phyloP scores from a whole-genome alignment of 805 yeast species.

The Lachancea lanzarotensis region DNA sequence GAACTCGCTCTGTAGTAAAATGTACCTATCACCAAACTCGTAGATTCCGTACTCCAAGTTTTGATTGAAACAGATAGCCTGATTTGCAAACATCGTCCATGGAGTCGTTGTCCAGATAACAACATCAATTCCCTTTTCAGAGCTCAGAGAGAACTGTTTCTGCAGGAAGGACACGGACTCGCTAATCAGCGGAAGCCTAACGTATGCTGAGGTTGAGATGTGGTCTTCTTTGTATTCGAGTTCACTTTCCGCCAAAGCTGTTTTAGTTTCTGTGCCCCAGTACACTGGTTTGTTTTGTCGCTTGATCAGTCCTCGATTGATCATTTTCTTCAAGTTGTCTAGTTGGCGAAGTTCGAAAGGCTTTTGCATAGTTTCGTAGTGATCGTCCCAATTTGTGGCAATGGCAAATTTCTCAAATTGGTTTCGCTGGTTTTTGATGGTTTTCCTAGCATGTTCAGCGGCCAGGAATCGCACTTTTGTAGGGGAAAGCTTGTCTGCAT shows the following conservation, averaged over 20 bases:
- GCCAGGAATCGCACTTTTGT: conserved; percentile 63
- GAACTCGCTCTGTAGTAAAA: conserved; percentile 55
- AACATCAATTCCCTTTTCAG: conserved; percentile 24
- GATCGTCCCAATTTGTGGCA: conserved; percentile 72
- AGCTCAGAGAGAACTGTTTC: neutral
- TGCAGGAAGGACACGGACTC: conserved; percentile 16
- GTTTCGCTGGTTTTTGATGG: conserved; percentile 56
- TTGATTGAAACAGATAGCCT: conserved; percentile 69
- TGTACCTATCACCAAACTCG: conserved; percentile 33
- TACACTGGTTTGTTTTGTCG: conserved; percentile 92
- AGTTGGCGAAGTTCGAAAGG: conserved; percentile 73
- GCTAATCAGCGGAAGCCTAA: conserved; percentile 52
- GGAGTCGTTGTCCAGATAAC: conserved; percentile 98
- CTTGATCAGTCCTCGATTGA: conserved; percentile 60
- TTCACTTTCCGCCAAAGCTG: conserved; percentile 96
- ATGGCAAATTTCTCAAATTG: conserved; percentile 69
- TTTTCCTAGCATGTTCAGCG: conserved; percentile 55
- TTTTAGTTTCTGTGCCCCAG: conserved; percentile 92
- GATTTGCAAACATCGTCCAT: conserved; percentile 90
- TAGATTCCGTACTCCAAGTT: conserved; percentile 52
- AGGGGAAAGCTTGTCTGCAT: conserved; percentile 31
- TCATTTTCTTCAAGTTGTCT: conserved; percentile 56
- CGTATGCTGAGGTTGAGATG: conserved; percentile 58
- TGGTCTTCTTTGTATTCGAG: conserved; percentile 76
- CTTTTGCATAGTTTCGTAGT: conserved; percentile 67